Percentiles rank a stretch among this genome's conserved stretches.
These are phyloP conservation scores for barley (Hordeum vulgare) DNA, from an alignment of 176 grass and related monocot genomes.

Conservation along the genomic window MorexV3_pseudomolecules_assembly NC_058520.1:326402674-326403173, in stretches of 20 bases:
- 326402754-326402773: too few species aligned
- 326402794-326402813: too few species aligned
- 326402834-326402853: background rate
- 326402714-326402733: too few species aligned
- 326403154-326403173: slow-evolving; percentile 70
- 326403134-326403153: slow-evolving; percentile 52
- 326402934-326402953: background rate
- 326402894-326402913: background rate
- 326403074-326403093: slow-evolving; percentile 77
- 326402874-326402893: background rate
- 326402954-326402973: slow-evolving; percentile 14
- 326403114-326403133: slow-evolving; percentile 73
- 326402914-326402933: background rate
- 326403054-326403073: slow-evolving; percentile 75
- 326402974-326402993: background rate
- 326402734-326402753: too few species aligned
- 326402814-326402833: too few species aligned
- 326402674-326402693: too few species aligned
- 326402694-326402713: too few species aligned
- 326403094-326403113: slow-evolving; percentile 71
- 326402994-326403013: slow-evolving; percentile 6
- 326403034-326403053: slow-evolving; percentile 83
- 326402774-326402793: too few species aligned
- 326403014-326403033: slow-evolving; percentile 60
- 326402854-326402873: background rate